These are phyloP conservation scores for Ceratocystis huliohia DNA, from an alignment of 2,329 filamentous ascomycete genomes.

Conservation along the genomic window DNA sequence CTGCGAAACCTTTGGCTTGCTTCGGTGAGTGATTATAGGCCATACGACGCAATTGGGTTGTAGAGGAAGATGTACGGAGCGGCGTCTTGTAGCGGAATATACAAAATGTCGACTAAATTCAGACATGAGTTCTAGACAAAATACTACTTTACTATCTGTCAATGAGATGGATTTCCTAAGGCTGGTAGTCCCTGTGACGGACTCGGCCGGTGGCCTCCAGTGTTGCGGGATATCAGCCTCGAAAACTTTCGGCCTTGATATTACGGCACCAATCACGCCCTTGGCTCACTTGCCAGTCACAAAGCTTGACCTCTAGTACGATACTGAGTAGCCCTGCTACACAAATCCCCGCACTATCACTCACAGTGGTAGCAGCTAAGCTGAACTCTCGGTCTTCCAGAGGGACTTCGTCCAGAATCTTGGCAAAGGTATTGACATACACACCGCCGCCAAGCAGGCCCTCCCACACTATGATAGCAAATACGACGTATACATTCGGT, in stretches of 20 bases:
- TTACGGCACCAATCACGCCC: slow-evolving; percentile 62
- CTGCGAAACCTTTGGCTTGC: too few relatives aligned
- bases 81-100: too few relatives aligned
- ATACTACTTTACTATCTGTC: too few relatives aligned
- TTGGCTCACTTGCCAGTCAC: slow-evolving; percentile 69
- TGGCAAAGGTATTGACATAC: slow-evolving; percentile 91
- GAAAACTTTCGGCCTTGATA: slow-evolving; percentile 30
- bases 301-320: slow-evolving; percentile 67
- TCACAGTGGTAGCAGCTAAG: slow-evolving; percentile 77
- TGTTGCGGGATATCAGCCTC: neutral
- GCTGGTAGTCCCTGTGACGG: too few relatives aligned
- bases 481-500: slow-evolving; percentile 76
- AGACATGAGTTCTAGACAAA: too few relatives aligned
- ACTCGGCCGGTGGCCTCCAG: neutral
- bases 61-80: too few relatives aligned
- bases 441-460: slow-evolving; percentile 80
- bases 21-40: too few relatives aligned
- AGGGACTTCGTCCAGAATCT: slow-evolving; percentile 75
- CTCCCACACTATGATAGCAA: slow-evolving; percentile 82
- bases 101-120: too few relatives aligned
- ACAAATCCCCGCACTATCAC: slow-evolving; percentile 82
- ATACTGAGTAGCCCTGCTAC: slow-evolving; percentile 77
- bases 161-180: too few relatives aligned
- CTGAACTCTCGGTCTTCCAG: slow-evolving; percentile 78
- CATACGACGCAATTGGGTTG: too few relatives aligned